Evolutionary conservation across 2,329 filamentous ascomycete genomes (phyloP).

Genomic region (Colletotrichum gigasporum): DNA sequence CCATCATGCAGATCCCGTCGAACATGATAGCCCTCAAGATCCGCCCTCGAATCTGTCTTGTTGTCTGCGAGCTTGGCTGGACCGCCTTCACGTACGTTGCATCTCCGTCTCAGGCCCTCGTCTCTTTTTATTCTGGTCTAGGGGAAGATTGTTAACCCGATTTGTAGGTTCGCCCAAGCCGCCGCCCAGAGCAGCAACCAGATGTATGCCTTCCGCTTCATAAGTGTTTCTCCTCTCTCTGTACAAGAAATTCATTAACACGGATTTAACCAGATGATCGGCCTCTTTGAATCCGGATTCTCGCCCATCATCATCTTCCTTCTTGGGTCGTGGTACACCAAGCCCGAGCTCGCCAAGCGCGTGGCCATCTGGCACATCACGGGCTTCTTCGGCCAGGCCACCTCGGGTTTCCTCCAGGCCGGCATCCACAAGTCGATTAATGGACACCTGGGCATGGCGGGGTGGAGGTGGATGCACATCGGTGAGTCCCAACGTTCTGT

Average conservation of each 20-base stretch:
- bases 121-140: too few species aligned
- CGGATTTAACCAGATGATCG: too few species aligned
- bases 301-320: slow-evolving; percentile 42
- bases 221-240: too few species aligned
- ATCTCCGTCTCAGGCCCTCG: background rate
- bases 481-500: slow-evolving; percentile 18
- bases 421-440: slow-evolving; percentile 40
- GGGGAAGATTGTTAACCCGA: too few species aligned
- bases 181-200: slow-evolving; percentile 28
- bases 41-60: slow-evolving; percentile 71
- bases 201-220: slow-evolving; percentile 43
- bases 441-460: slow-evolving; percentile 39
- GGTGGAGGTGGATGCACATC: slow-evolving; percentile 44
- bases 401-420: slow-evolving; percentile 42
- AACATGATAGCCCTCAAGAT: slow-evolving; percentile 72
- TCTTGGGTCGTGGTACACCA: slow-evolving; percentile 42
- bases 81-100: slow-evolving; percentile 3
- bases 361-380: slow-evolving; percentile 40
- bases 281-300: slow-evolving; percentile 42
- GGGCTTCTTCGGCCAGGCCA: slow-evolving; percentile 37
- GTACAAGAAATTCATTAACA: too few species aligned
- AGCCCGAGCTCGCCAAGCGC: slow-evolving; percentile 40
- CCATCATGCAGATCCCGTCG: slow-evolving; percentile 71
- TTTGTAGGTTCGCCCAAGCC: slow-evolving; percentile 12
- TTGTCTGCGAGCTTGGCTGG: slow-evolving; percentile 45